Evolutionary conservation across 768 basidiomycete genomes (phyloP), one percentile per base, ranked within the genome.

Genomic region (Hygrophorus russula): DNA sequence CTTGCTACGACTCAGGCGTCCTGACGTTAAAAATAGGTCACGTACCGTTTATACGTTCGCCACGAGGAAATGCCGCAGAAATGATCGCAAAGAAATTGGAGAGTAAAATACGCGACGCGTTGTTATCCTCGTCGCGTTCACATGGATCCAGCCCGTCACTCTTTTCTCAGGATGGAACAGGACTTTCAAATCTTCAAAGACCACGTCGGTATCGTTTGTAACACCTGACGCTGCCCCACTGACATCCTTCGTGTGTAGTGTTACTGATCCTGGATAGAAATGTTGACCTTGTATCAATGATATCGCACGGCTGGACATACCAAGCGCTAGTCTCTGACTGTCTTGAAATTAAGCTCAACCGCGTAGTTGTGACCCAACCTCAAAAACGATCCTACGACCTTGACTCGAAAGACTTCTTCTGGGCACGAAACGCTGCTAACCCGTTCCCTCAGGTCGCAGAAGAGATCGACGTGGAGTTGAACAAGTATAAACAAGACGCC

Each of bases 361-460:
- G 94, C 5, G 91, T 99, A 5, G 79, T 88, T 1, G 82, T 99
- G 27, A 82, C 42, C 73, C 74, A 49, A 57, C 62, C 49, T 76
- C 82, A 63, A 83, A 90, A 65, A 62, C 65, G 74, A 41, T 81
- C 88, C 0, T 97, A 98, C 53, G 96, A 99, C 62, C 79, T 99
- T 28, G 96, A 98, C 62, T 82, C 89, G 15, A 97, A 94, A 56
- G 96, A 99, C 61, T 99, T 96, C 64, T 99, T 99, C 69, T 99
- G 96, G 96, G 84, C 81, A 2, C 90, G 87, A 59, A 96, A 98
- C 55, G 90, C 93, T 1, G 81, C 88, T 6, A 89, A 86, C 47
- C 94, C 94, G 4, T 99, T 99, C 71, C 96, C 96, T 31, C 89
- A 96, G 52, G 96, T 99, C 3, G 94, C 96, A 2, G 96, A 96